A percentile compares a stretch with the other conserved stretches of the same genome.
phyloP scores from a whole-genome alignment of 805 yeast genomes.

The Hagleromyces aurorensis region DNA sequence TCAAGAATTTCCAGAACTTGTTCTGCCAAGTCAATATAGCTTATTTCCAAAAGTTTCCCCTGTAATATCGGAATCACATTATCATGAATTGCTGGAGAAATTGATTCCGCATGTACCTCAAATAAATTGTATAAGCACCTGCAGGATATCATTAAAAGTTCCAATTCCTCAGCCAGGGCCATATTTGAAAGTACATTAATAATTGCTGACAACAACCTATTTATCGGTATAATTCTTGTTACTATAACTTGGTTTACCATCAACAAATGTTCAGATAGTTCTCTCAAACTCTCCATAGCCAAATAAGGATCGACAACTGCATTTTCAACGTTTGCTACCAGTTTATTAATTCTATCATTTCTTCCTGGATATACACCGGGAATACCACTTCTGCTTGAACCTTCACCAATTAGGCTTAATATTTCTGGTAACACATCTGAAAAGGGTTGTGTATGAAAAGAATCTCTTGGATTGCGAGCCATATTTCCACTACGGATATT shows the following conservation, averaged over 20 bases:
- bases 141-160: constrained; percentile 75
- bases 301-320: constrained; percentile 48
- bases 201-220: constrained; percentile 44
- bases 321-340: constrained; percentile 23
- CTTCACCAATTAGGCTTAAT: constrained; percentile 28
- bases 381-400: constrained; percentile 11
- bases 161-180: constrained; percentile 52
- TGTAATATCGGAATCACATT: constrained; percentile 63
- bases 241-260: constrained; percentile 62
- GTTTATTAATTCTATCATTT: constrained; percentile 18
- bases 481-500: too few relatives aligned
- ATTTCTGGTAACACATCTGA: constrained; percentile 36
- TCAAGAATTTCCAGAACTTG: constrained; percentile 76
- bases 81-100: constrained; percentile 51
- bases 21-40: constrained; percentile 85
- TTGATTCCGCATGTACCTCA: constrained; percentile 63
- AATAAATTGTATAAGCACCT: constrained; percentile 75
- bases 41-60: constrained; percentile 60
- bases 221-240: constrained; percentile 57
- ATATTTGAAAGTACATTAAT: constrained; percentile 54
- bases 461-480: too few relatives aligned
- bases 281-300: constrained; percentile 56
- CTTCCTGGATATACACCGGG: constrained; percentile 9
- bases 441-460: too few relatives aligned
- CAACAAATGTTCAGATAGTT: constrained; percentile 52